Evolutionary conservation across 768 basidiomycete species (phyloP), one percentile per base, ranked within the genome.

Genomic region (Lepiota venenata): DNA sequence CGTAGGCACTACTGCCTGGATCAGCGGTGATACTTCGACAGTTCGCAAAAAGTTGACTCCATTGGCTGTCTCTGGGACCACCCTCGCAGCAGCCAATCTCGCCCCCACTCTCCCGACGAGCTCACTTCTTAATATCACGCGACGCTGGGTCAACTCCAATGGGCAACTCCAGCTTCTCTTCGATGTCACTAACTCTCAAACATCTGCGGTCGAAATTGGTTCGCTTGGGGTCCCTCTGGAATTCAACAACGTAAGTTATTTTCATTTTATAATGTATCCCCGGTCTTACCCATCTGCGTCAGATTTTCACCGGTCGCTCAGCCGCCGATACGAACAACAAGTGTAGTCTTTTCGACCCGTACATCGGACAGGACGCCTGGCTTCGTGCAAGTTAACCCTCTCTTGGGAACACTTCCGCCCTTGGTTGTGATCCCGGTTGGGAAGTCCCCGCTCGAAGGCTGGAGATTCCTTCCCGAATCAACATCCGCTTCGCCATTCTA

Each of bases 311-410:
- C 0, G 74, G 66, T 12, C 74, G 80, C 14, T 77, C 76, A 29
- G 77, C 80, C 7, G 71, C 78, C 2, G 68, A 80, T 50, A 79
- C 77, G 2, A 83, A 83, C 65, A 66, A 71, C 25, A 57, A 74
- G 5, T 83, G 80, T 65, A 80, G 77, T 56, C 64, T 82, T 32
- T 79, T 80, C 55, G 81, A 83, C 59, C 81, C 81, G 7, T 81
- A 82, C 59, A 78, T 79, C 45, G 80, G 80, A 1, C 76, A 78
- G 56, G 81, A 80, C 58, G 81, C 79, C n/a, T 14, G 80, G 80
- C 11, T 82, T 74, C 59, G 79, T 79, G 4, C 74, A 76, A 63
- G 71, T 73, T 0, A 79, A 79, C 0, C 81, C 81, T 16, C 69
- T 83, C 7, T 72, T 83, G 5, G 80, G 80, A 1, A 81, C 79